Conservation (phyloP, 1,139 yeast genomes). For the Taphrina deformans region DNA sequence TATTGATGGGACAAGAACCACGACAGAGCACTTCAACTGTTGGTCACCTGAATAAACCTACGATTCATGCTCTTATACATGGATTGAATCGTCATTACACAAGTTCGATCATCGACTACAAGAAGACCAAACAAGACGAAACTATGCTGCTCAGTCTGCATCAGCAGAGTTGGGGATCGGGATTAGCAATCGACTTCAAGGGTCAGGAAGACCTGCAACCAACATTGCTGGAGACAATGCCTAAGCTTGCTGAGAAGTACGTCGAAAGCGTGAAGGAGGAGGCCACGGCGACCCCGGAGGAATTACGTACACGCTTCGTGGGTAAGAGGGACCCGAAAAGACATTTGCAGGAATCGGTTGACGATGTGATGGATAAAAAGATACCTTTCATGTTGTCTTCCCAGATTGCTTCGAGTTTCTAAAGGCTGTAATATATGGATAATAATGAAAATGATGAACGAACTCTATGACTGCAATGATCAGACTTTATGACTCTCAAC, state of each 20-base stretch:
- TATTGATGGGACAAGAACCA: conserved; percentile 97
- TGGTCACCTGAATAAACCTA: conserved; percentile 95
- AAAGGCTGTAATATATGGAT: not conserved
- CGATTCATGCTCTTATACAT: conserved; percentile 94
- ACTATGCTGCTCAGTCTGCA: conserved; percentile 92
- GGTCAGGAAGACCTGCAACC: conserved; percentile 75
- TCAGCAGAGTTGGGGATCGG: conserved; percentile 95
- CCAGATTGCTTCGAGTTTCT: conserved; percentile 67
- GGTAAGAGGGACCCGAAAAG: conserved; percentile 99
- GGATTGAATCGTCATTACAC: conserved; percentile 97
- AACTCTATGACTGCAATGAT: too few relatives aligned
- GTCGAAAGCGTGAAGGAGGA: conserved; percentile 92
- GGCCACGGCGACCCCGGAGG: conserved; percentile 81
- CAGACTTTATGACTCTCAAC: too few relatives aligned
- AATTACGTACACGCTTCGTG: conserved; percentile 89
- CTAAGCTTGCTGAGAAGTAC: conserved; percentile 84
- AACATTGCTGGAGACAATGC: conserved; percentile 75
- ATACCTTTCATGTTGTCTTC: conserved; percentile 83
- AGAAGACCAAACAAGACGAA: conserved; percentile 88
- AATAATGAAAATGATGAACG: not conserved
- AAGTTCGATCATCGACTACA: conserved; percentile 90
- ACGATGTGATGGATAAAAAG: conserved; percentile 80
- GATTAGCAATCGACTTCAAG: conserved; percentile 78
- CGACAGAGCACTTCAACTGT: conserved; percentile 96
- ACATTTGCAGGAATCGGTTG: conserved; percentile 89